Percentiles rank a stretch among this genome's conserved stretches.
These are phyloP conservation scores for Entoloma clypeatum DNA, from an alignment of 1,284 basidiomycete species.

Conservation along the genomic window DNA sequence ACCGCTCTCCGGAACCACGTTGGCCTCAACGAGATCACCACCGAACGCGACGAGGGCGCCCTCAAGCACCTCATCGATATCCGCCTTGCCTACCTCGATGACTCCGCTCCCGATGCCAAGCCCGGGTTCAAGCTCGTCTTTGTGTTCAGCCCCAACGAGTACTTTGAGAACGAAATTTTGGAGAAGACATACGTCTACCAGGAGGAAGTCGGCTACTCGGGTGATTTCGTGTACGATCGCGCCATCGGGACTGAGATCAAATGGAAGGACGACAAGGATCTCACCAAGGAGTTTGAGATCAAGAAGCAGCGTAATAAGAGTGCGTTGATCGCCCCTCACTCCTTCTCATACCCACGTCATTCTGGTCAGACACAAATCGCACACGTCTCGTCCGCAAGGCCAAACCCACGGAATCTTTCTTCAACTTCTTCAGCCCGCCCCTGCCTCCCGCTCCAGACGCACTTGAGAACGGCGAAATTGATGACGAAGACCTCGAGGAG, in stretches of 20 bases:
- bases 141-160: constrained; percentile 81
- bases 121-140: constrained; percentile 93
- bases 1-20: constrained; percentile 93
- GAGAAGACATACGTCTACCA: constrained; percentile 97
- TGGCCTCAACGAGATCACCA: constrained; percentile 86
- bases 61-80: constrained; percentile 56
- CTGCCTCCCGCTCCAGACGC: constrained; percentile 66
- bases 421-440: constrained; percentile 97
- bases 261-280: constrained; percentile 98
- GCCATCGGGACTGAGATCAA: constrained; percentile 88
- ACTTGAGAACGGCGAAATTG: constrained; percentile 72
- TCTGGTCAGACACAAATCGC: constrained; percentile 77
- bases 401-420: constrained; percentile 88
- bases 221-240: constrained; percentile 94
- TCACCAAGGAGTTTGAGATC: constrained; percentile 97
- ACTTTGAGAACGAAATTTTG: constrained; percentile 80
- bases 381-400: constrained; percentile 90
- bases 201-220: constrained; percentile 88
- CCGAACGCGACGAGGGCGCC: constrained; percentile 85
- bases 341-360: constrained; percentile 11
- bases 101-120: constrained; percentile 48
- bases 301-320: constrained; percentile 99
- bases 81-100: constrained; percentile 61
- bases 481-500: constrained; percentile 85
- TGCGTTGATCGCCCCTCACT: constrained; percentile 35